A percentile compares a stretch with the other conserved stretches of the same genome.
These are phyloP conservation scores for Exophiala dermatitidis DNA, from an alignment of 2,329 filamentous ascomycete genomes.

Conservation along the genomic window DNA sequence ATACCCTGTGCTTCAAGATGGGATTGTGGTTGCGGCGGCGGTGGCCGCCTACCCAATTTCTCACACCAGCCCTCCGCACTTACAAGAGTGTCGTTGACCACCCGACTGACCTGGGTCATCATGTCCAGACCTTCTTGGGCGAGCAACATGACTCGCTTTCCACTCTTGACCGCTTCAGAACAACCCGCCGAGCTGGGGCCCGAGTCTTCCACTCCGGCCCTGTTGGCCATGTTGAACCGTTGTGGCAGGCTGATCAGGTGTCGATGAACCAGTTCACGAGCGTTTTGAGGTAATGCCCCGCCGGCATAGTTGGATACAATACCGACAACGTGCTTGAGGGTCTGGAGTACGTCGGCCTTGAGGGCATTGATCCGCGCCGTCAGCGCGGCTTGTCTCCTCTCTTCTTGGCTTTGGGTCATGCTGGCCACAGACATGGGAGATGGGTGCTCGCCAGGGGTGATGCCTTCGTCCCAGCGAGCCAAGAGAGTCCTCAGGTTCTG, in stretches of 20 bases:
- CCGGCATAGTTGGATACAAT: constrained; percentile 85
- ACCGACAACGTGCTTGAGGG: constrained; percentile 71
- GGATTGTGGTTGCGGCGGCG: constrained; percentile 6
- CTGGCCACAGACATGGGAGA: constrained; percentile 25
- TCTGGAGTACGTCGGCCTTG: constrained; percentile 65
- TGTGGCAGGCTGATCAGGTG: constrained; percentile 80
- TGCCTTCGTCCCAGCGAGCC: constrained; percentile 67
- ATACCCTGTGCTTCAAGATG: neutral
- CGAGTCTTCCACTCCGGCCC: constrained; percentile 37
- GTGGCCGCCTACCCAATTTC: constrained; percentile 53
- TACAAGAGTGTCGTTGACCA: constrained; percentile 80
- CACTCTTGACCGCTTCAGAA: constrained; percentile 48
- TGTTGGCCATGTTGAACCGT: constrained; percentile 67
- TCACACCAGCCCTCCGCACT: constrained; percentile 91
- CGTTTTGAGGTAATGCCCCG: constrained; percentile 85
- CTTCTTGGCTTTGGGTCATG: constrained; percentile 28
- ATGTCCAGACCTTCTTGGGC: constrained; percentile 89
- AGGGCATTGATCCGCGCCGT: constrained; percentile 58
- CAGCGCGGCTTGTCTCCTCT: constrained; percentile 47
- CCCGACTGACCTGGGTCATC: constrained; percentile 82
- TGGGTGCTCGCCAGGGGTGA: constrained; percentile 30
- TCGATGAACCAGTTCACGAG: constrained; percentile 69
- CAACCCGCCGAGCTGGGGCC: constrained; percentile 38
- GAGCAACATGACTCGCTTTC: constrained; percentile 73
- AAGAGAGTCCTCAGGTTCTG: constrained; percentile 65